These are phyloP conservation scores for Diatrype stigma DNA, from an alignment of 2,329 filamentous ascomycete genomes.

Conservation along the genomic window DNA sequence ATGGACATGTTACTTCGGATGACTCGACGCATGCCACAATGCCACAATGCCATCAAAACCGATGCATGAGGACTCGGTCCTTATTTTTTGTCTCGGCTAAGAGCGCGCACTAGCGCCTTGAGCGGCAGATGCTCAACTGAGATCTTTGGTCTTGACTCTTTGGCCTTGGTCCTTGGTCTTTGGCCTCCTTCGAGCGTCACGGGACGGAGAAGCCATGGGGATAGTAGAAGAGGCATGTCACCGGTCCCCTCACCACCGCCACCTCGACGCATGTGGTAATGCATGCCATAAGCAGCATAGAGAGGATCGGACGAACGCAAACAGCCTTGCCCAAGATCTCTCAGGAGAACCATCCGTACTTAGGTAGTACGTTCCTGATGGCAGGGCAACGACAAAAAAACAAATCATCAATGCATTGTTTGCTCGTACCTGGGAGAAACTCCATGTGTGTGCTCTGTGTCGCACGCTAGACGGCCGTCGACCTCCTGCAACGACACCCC, in stretches of 20 bases:
- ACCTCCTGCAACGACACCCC: slow-evolving; percentile 20
- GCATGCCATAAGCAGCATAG: too few relatives aligned
- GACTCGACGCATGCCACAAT: background rate
- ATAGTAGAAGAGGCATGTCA: too few relatives aligned
- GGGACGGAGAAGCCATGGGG: too few relatives aligned
- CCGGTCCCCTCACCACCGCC: too few relatives aligned
- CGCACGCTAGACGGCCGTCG: slow-evolving; percentile 6
- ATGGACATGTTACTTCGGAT: background rate
- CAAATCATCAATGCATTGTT: background rate
- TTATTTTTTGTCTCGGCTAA: background rate
- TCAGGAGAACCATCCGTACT: too few relatives aligned
- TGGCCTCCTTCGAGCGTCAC: too few relatives aligned
- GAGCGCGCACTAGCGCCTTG: background rate
- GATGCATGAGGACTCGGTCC: background rate
- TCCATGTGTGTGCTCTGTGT: slow-evolving; percentile 16
- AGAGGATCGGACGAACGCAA: background rate
- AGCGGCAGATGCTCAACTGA: background rate
- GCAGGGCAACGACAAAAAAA: background rate
- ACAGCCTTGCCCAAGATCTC: background rate
- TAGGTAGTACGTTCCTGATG: background rate
- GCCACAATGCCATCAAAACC: background rate
- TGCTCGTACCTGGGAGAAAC: slow-evolving; percentile 21
- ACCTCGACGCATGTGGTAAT: too few relatives aligned
- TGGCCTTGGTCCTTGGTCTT: too few relatives aligned
- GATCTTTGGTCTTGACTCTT: too few relatives aligned